Evolutionary conservation across 1,139 yeast species (phyloP), one percentile per base, ranked within the genome.

Genomic region (Casaregolazyma suthepensis): DNA sequence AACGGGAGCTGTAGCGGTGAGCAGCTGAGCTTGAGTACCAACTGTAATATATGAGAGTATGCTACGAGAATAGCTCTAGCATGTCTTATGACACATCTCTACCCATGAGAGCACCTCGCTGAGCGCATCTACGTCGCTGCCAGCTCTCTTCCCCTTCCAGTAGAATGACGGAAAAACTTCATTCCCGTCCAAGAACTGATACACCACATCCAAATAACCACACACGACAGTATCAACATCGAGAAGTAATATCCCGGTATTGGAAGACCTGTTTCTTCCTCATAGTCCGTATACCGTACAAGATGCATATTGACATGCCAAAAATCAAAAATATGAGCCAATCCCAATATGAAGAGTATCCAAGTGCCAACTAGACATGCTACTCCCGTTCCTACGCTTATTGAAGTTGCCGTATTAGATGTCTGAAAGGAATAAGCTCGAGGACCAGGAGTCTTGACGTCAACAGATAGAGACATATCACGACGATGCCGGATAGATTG

Each of bases 121-220:
- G n/a, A n/a, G n/a, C n/a, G n/a, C n/a, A n/a, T n/a, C n/a, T n/a
- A n/a, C n/a, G 7, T 23, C 18, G 10, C 48, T 23, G 23, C 18
- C 12, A 46, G 2, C 10, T 15, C 20, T 6, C 20, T 46, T 23
- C 57, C 57, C 10, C 70, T 73, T 13, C 89, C 89, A 61, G 83
- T 83, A 35, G 91, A 84, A 64, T 86, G 93, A 48, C 89, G 71
- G 67, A 86, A 86, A 55, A 85, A 72, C 66, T 86, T 86, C 77
- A 85, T 77, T 35, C 93, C 90, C 57, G 83, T 74, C 94, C 94
- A 86, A 5, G 90, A 82, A 2, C 79, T 71, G 6, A 83, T 69
- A 45, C 89, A 80, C 93, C 94, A 86, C 67, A 87, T 78, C 93
- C 94, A 86, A 1, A 79, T 66, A 6, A 84, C 78, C 26, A 83